These are phyloP conservation scores for Blastocystis hominis DNA, from an alignment of 352 stramenopile species.

Conservation along the genomic window DNA sequence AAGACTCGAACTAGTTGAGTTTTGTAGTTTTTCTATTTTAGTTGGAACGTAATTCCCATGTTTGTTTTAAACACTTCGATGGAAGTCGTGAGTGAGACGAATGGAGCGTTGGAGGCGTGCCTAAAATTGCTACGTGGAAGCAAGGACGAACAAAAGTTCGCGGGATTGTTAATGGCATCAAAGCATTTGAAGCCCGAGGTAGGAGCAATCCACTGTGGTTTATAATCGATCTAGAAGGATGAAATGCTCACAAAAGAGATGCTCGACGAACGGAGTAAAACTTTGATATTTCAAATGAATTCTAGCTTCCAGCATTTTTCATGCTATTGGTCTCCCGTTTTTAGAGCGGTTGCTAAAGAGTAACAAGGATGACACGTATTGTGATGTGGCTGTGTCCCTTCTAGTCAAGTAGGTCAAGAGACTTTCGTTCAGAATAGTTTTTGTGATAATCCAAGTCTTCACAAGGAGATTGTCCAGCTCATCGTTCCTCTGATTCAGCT, in stretches of 20 bases:
- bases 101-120: neutral
- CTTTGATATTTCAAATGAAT: neutral
- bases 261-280: neutral
- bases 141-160: slow-evolving; percentile 24
- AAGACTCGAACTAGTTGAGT: neutral
- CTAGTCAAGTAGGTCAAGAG: neutral
- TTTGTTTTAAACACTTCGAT: slow-evolving; percentile 9
- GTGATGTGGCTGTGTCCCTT: neutral
- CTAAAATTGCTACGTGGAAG: neutral
- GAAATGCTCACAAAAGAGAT: neutral
- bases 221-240: neutral
- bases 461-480: slow-evolving; percentile 12
- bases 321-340: slow-evolving; percentile 38
- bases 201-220: neutral
- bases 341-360: neutral
- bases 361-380: neutral
- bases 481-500: slow-evolving; percentile 33
- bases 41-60: neutral
- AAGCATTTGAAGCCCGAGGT: slow-evolving; percentile 7
- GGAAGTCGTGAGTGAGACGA: neutral
- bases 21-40: neutral
- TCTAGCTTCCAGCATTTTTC: neutral
- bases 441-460: neutral
- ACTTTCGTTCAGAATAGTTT: neutral
- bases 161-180: neutral